Conservation (phyloP, 768 basidiomycete genomes). For the Russula ochroleuca region DNA sequence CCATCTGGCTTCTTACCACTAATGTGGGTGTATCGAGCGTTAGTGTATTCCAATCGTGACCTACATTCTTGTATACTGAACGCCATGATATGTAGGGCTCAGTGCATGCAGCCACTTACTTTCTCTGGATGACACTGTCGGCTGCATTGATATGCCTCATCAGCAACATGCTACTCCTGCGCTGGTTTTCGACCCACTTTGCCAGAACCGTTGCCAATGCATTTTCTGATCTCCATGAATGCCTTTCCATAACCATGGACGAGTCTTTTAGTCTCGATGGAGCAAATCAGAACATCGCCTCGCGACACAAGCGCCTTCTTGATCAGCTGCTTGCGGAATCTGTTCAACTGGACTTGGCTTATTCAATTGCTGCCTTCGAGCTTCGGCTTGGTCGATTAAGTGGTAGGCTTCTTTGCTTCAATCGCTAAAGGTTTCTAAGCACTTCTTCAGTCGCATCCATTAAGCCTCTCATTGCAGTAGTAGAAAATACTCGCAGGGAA, state of each 20-base stretch:
- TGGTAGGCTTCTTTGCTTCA: conserved; percentile 32
- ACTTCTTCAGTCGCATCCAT: conserved; percentile 38
- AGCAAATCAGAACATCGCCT: conserved; percentile 23
- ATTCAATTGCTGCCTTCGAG: conserved; percentile 46
- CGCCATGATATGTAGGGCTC: conserved; percentile 29
- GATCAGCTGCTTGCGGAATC: conserved; percentile 36
- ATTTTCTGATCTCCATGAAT: conserved; percentile 36
- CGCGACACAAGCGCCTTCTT: conserved; percentile 27
- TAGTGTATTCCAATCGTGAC: conserved; percentile 15
- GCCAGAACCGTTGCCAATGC: conserved; percentile 38
- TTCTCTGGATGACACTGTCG: conserved; percentile 41
- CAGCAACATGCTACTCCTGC: conserved; percentile 38
- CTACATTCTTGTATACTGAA: not conserved
- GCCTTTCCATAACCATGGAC: conserved; percentile 34
- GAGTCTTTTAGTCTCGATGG: conserved; percentile 30
- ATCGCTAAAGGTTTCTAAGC: conserved; percentile 10
- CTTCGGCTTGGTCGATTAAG: conserved; percentile 43
- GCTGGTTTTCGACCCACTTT: conserved; percentile 44
- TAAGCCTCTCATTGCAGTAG: conserved; percentile 41
- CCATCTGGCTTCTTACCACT: conserved; percentile 44
- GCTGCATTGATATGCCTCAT: conserved; percentile 39
- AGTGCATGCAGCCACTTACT: conserved; percentile 32
- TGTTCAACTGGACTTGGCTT: conserved; percentile 39
- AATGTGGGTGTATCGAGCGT: conserved; percentile 37
- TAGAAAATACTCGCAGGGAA: conserved; percentile 46